Evolutionary conservation across 2,329 filamentous ascomycete species (phyloP).

Genomic region (Raffaelea ambrosiae): DNA sequence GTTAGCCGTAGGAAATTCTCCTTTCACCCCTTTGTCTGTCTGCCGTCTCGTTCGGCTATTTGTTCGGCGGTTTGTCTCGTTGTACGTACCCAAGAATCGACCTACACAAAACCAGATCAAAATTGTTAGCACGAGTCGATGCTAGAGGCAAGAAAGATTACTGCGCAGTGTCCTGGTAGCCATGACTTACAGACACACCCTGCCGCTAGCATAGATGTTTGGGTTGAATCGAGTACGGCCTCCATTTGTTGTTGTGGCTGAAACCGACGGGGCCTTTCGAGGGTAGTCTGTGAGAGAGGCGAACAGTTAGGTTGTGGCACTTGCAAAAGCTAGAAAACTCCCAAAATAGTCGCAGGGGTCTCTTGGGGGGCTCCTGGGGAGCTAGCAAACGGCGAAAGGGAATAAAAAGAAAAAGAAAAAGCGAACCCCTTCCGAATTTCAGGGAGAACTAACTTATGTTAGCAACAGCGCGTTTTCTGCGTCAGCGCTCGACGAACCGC

Average conservation of each 20-base stretch:
- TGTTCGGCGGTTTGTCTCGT: not conserved
- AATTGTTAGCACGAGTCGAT: not conserved
- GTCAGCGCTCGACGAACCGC: not conserved
- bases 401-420: too few species aligned
- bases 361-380: too few species aligned
- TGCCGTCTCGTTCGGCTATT: not conserved
- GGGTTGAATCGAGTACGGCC: constrained; percentile 89
- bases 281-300: constrained; percentile 68
- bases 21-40: not conserved
- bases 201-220: constrained; percentile 87
- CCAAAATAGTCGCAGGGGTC: too few species aligned
- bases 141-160: constrained; percentile 26
- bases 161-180: too few species aligned
- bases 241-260: constrained; percentile 76
- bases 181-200: constrained; percentile 70
- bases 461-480: not conserved
- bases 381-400: too few species aligned
- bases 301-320: too few species aligned
- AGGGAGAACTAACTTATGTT: constrained; percentile 54
- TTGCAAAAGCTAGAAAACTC: not conserved
- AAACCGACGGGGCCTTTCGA: constrained; percentile 51
- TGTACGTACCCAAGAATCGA: constrained; percentile 71
- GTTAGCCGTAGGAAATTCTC: constrained; percentile 10
- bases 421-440: constrained; percentile 64
- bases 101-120: constrained; percentile 34